Evolutionary conservation across 768 basidiomycete genomes (phyloP), one percentile per base, ranked within the genome.

Genomic region (Xerocomus spinulosus): DNA sequence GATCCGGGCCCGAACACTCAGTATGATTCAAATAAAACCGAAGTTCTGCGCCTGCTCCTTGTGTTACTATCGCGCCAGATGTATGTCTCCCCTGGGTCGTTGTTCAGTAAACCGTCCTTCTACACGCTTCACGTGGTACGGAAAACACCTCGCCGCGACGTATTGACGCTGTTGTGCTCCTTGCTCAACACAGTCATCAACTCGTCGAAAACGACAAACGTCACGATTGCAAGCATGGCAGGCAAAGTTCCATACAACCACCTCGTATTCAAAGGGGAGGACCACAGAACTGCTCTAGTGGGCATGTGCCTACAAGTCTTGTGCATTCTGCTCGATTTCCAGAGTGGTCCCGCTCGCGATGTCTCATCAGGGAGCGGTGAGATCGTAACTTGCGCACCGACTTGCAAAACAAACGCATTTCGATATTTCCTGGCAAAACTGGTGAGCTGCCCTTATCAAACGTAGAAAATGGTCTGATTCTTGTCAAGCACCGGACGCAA

Each of bases 91-190:
- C 79, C 88, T 5, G 73, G 77, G 15, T 75, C 79, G 6, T 68
- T 96, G 18, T 80, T 86, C 66, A 77, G 80, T 15, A 82, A 79
- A 44, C 86, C 87, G 0, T 87, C 88, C 3, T 74, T 80, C 36
- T 92, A 89, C 60, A 81, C 89, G 15, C 76, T 87, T 8, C 80
- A 91, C 61, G 73, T 91, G 39, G 84, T 87, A 9, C 87, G 91
- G 66, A 74, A 82, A 64, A 79, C 82, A 44, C 75, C 85, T 50
- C 78, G 92, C 46, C 80, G 87, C 35, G 80, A 93, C 57, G 84
- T 94, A n/a, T 75, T 99, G 46, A 93, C 94, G 4, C 71, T 97
- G 23, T 70, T 99, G 8, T 99, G 95, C 68, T 97, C 94, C 4
- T 71, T 96, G 37, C 72, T 99, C 50, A 99, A 99, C 63, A 95